Evolutionary conservation across 1,284 basidiomycete species (phyloP), one percentile per base, ranked within the genome.

Genomic region (Tremellales sp.): DNA sequence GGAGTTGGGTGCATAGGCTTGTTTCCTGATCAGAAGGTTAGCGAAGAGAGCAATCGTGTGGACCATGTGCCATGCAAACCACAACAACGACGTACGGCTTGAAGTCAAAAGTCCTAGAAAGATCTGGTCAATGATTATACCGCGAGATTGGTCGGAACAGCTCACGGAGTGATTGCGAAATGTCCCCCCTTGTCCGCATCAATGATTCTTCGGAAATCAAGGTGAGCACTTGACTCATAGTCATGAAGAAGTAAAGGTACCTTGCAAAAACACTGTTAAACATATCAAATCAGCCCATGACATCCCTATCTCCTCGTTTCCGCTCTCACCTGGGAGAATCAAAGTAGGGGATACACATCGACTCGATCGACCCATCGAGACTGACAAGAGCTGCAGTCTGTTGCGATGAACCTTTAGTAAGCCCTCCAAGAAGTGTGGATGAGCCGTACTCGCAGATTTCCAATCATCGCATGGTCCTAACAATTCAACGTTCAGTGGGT

Each of bases 311-410:
- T n/a, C n/a, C n/a, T n/a, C n/a, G n/a, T n/a, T n/a, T n/a, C n/a
- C n/a, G n/a, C n/a, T n/a, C n/a, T 38, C 18, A 68, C 69, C 66
- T 69, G 9, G 90, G 90, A 4, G 87, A 92, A 71, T 95, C 91
- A 65, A 95, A 95, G 76, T 92, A 79, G 1, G 91, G 91, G 10
- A 92, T 78, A 60, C 90, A 94, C 69, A 92, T 89, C 57, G 85
- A 87, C 65, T 93, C 73, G 59, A 75, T 74, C 22, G 67, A 70
- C 16, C 70, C 73, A 44, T 72, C 68, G 26, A 74, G 56, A 14
- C 66, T 70, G 42, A 76, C 65, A 22, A 74, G 52, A 1, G 75
- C 76, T 1, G 75, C 74, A 3, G 74, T 75, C 47, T 67, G 52
- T 18, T 12, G 31, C 7, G 13, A 45, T 10, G 4, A 16, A 36